Evolutionary conservation across 495 filamentous ascomycete species (phyloP).

Genomic region (Aspergillus olivimuriae): DNA sequence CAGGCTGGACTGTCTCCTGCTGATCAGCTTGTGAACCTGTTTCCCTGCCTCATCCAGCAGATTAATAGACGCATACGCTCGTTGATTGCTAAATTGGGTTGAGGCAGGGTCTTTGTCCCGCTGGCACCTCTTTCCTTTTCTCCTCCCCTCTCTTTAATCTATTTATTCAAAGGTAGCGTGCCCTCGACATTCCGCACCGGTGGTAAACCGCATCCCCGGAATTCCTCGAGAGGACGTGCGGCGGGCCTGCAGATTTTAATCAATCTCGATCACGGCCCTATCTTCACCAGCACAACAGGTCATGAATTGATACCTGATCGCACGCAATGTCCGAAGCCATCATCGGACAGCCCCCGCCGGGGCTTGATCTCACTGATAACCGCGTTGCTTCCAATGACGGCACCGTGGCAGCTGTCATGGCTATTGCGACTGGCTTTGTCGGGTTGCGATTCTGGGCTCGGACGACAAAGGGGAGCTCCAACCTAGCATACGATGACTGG

Average conservation of each 20-base stretch:
- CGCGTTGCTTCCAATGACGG: constrained; percentile 8
- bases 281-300: neutral
- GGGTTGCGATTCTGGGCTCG: constrained; percentile 11
- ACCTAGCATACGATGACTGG: constrained; percentile 10
- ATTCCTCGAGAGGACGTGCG: too few species aligned
- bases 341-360: constrained; percentile 4
- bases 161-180: neutral
- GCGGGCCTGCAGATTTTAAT: too few species aligned
- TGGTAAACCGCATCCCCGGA: neutral
- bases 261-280: neutral
- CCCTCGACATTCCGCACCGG: neutral
- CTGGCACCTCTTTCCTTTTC: neutral
- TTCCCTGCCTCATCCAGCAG: neutral
- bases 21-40: neutral
- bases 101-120: neutral
- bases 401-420: constrained; percentile 8
- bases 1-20: neutral
- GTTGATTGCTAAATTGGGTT: neutral
- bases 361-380: constrained; percentile 4
- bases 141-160: neutral
- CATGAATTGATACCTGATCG: neutral
- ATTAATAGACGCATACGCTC: neutral
- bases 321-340: constrained; percentile 8
- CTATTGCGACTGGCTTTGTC: constrained; percentile 9
- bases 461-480: neutral